A percentile compares a stretch with the other conserved stretches of the same genome.
These are phyloP conservation scores for Pseudogymnoascus sp. DNA, from an alignment of 2,329 filamentous ascomycete species.

Conservation along the genomic window DNA sequence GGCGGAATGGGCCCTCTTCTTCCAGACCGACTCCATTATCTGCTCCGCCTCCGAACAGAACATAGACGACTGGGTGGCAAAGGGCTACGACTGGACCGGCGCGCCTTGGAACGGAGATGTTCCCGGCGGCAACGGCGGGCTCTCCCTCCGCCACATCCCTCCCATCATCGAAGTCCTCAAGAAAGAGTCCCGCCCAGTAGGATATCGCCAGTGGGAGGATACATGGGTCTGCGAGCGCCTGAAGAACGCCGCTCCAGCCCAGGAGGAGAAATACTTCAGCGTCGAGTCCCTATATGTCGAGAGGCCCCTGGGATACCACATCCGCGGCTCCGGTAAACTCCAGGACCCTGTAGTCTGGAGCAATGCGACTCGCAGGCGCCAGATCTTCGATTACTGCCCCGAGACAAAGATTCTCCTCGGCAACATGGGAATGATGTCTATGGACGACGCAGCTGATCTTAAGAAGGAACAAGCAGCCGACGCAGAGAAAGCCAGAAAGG, in stretches of 20 bases:
- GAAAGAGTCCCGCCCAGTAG: conserved; percentile 36
- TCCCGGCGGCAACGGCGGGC: conserved; percentile 41
- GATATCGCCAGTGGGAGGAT: conserved; percentile 41
- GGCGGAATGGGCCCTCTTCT: conserved; percentile 21
- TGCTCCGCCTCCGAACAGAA: conserved; percentile 18
- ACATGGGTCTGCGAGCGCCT: conserved; percentile 12
- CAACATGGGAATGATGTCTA: conserved; percentile 26
- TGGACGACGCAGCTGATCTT: conserved; percentile 25
- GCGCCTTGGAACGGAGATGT: conserved; percentile 37
- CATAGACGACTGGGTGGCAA: conserved; percentile 21
- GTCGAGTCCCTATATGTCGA: conserved; percentile 36
- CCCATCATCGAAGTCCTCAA: conserved; percentile 44
- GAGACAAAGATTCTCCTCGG: conserved; percentile 49
- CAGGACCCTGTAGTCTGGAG: conserved; percentile 42
- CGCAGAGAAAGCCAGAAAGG: not conserved
- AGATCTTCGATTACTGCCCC: conserved; percentile 49
- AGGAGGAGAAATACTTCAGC: not conserved
- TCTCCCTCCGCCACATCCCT: conserved; percentile 43
- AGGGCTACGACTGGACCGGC: conserved; percentile 35
- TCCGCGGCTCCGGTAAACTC: conserved; percentile 38
- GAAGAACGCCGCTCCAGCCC: conserved; percentile 6
- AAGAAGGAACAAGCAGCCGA: not conserved
- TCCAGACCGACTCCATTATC: conserved; percentile 23
- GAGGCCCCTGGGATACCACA: conserved; percentile 51
- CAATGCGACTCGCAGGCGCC: conserved; percentile 35